Conservation (phyloP, 2,329 filamentous ascomycete genomes). For the Mycosphaerella sp. region DNA sequence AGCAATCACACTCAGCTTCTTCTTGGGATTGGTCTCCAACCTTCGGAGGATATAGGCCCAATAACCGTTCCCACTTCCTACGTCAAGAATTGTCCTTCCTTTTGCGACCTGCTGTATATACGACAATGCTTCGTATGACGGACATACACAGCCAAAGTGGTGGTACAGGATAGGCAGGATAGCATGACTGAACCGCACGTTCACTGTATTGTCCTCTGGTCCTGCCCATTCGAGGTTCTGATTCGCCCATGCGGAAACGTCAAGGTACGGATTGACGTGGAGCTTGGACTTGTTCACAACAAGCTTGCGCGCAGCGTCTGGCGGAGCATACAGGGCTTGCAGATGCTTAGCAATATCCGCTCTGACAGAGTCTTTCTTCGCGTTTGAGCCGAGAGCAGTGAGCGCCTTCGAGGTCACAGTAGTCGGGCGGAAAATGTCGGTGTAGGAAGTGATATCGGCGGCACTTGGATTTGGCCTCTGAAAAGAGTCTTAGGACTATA, state of each 20-base stretch:
- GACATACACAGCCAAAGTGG: slow-evolving; percentile 69
- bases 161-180: slow-evolving; percentile 69
- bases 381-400: slow-evolving; percentile 58
- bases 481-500: slow-evolving; percentile 21
- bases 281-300: slow-evolving; percentile 39
- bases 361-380: slow-evolving; percentile 58
- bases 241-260: slow-evolving; percentile 62
- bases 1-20: slow-evolving; percentile 44
- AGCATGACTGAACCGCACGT: slow-evolving; percentile 56
- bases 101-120: slow-evolving; percentile 52
- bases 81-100: slow-evolving; percentile 54
- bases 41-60: slow-evolving; percentile 66
- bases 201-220: slow-evolving; percentile 48
- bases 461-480: slow-evolving; percentile 44
- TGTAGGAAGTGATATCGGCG: slow-evolving; percentile 60
- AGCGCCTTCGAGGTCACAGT: slow-evolving; percentile 57
- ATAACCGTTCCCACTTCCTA: slow-evolving; percentile 69
- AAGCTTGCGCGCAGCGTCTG: slow-evolving; percentile 34
- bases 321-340: slow-evolving; percentile 47
- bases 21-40: slow-evolving; percentile 43
- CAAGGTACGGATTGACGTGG: slow-evolving; percentile 59
- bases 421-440: slow-evolving; percentile 57
- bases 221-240: slow-evolving; percentile 61
- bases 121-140: slow-evolving; percentile 59
- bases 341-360: slow-evolving; percentile 53